Conservation (phyloP, 495 filamentous ascomycete species). For the Parathielavia appendiculata region DNA sequence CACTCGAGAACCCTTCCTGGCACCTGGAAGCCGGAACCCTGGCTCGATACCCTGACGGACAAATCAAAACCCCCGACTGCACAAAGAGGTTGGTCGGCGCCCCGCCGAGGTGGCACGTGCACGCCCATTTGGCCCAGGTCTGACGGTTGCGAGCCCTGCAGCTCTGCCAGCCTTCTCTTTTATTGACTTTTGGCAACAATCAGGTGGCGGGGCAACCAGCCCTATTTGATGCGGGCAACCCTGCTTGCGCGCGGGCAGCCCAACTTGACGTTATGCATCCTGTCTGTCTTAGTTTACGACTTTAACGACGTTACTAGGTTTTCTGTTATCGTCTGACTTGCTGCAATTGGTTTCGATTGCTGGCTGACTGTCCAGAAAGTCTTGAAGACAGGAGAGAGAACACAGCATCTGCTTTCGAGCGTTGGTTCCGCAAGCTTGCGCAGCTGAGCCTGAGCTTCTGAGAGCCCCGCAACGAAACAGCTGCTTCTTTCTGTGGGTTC, state of each 20-base stretch:
- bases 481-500: conserved; percentile 6
- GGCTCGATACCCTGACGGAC: neutral
- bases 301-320: neutral
- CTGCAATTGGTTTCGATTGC: neutral
- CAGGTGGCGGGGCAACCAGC: conserved; percentile 42
- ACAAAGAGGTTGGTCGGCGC: neutral
- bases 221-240: conserved; percentile 16
- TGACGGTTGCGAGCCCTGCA: neutral
- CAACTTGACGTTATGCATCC: conserved; percentile 1
- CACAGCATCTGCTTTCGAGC: neutral
- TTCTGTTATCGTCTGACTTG: neutral
- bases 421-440: neutral
- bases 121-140: neutral
- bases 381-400: neutral
- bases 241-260: conserved; percentile 8
- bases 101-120: neutral
- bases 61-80: neutral
- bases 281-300: neutral
- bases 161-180: conserved; percentile 38
- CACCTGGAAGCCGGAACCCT: neutral
- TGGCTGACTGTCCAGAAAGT: neutral
- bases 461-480: neutral
- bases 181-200: conserved; percentile 34
- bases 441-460: neutral
- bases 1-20: neutral